Evolutionary conservation across 2,329 filamentous ascomycete species (phyloP), one percentile per base, ranked within the genome.

Genomic region (Colletotrichum agaves): DNA sequence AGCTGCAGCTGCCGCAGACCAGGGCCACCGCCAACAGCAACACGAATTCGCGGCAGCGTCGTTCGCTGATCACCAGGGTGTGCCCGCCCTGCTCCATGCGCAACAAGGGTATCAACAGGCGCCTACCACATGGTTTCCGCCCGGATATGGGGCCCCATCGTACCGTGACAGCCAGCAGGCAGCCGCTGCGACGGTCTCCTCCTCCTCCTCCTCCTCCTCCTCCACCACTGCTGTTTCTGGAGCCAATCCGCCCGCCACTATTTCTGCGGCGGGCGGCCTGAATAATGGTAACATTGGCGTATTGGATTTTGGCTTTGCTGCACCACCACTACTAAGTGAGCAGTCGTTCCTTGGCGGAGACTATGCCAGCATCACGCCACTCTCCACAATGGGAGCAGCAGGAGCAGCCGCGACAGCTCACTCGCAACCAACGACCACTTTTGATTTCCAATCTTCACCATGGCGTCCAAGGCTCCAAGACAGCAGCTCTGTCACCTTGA

Each of bases 321-420:
- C 66, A 67, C 46, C 47, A 43, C 65, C 46, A 17, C 61, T 35
- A 17, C 61, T 35, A 17, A 37, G 62, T 41, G 66, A 69, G 63
- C 62, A 55, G 66, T 57, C 63, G 49, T 69, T 69, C 35, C 66
- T 69, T 61, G 66, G 66, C 66, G 62, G 50, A 41, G 66, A 61
- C 33, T 69, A 67, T 58, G 66, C 50, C 49, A 39, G 62, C 56
- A 69, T 69, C 66, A 69, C 43, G 56, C 66, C 66, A 69, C 66
- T 69, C 57, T 69, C 66, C 66, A 61, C 57, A 56, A 49, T 41
- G 13, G 50, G 27, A 33, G 43, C 58, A 60, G 57, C 56, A 35
- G 27, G 17, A 31, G 46, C 56, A 19, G 53, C 46, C 23, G 59
- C 27, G 46, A 58, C 61, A 31, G 59, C 60, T 39, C 52, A 52